Conservation (phyloP, 2,329 filamentous ascomycete species). For the Coleophoma eucalyptorum region DNA sequence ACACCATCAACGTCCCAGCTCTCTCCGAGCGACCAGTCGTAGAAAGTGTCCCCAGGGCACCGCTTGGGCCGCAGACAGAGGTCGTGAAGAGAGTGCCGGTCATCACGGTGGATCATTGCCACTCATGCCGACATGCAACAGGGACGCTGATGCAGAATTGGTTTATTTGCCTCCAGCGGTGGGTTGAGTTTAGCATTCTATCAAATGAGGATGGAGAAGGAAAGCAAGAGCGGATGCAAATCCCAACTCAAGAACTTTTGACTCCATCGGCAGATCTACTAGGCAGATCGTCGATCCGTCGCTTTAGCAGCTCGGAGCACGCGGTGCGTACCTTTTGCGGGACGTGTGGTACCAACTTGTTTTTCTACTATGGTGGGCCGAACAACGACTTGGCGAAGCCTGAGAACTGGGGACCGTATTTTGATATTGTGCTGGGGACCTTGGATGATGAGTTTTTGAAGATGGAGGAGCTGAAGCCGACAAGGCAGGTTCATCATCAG, state of each 20-base stretch:
- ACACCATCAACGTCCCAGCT: constrained; percentile 20
- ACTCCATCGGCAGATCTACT: neutral
- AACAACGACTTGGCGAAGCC: constrained; percentile 2
- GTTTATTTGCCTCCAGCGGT: constrained; percentile 22
- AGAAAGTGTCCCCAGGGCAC: neutral
- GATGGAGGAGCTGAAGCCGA: constrained; percentile 13
- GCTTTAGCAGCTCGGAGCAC: constrained; percentile 15
- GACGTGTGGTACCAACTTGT: constrained; percentile 23
- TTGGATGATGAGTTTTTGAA: constrained; percentile 17
- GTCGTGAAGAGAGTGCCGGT: constrained; percentile 15
- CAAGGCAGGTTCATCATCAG: constrained; percentile 8
- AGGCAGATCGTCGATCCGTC: constrained; percentile 6
- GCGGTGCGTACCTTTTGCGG: constrained; percentile 23
- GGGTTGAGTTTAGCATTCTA: constrained; percentile 20
- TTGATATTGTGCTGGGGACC: constrained; percentile 22
- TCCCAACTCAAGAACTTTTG: constrained; percentile 1
- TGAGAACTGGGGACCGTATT: constrained; percentile 2
- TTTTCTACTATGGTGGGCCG: constrained; percentile 10
- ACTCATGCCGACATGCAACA: constrained; percentile 17
- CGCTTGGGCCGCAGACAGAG: constrained; percentile 8
- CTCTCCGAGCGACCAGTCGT: constrained; percentile 12
- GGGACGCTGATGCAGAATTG: constrained; percentile 20
- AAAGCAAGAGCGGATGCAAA: neutral
- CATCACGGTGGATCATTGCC: constrained; percentile 23
- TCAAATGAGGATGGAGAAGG: constrained; percentile 1